Evolutionary conservation across 192 early-diverging fungal genomes (phyloP).

Genomic region (Coemansia sp.): DNA sequence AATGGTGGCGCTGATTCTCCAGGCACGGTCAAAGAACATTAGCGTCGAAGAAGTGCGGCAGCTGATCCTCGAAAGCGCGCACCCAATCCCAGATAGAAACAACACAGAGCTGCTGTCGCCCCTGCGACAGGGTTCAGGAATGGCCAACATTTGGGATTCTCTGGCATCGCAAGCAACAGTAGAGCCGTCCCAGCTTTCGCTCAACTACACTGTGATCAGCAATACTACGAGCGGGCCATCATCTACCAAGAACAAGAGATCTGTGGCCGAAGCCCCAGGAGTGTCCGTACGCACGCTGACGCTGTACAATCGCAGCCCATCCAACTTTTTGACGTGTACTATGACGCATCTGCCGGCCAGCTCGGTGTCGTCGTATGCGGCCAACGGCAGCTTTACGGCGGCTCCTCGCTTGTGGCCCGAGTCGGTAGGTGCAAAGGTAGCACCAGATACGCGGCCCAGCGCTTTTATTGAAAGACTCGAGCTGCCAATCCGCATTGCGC

Average conservation of each 20-base stretch:
- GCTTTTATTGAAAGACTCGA: constrained; percentile 28
- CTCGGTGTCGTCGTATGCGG: constrained; percentile 41
- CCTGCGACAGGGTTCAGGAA: constrained; percentile 47
- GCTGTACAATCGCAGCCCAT: constrained; percentile 36
- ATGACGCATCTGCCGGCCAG: constrained; percentile 44
- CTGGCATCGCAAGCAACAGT: constrained; percentile 29
- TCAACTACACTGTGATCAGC: constrained; percentile 33
- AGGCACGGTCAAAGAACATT: constrained; percentile 28
- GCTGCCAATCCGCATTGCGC: constrained; percentile 39
- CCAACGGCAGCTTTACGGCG: constrained; percentile 47
- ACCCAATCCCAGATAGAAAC: constrained; percentile 29
- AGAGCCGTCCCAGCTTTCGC: constrained; percentile 41
- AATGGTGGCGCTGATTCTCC: constrained; percentile 47
- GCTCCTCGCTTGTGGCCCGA: constrained; percentile 43
- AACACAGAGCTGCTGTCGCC: constrained; percentile 40
- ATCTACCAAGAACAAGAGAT: too few species aligned
- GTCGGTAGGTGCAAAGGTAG: constrained; percentile 1
- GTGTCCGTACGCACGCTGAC: constrained; percentile 24
- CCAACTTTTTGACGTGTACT: constrained; percentile 34
- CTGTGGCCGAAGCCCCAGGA: not conserved
- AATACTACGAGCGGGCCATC: not conserved
- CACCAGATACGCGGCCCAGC: constrained; percentile 33
- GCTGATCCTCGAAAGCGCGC: constrained; percentile 47
- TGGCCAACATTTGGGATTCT: constrained; percentile 43
- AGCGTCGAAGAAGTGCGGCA: constrained; percentile 30